Evolutionary conservation across 2,329 filamentous ascomycete species (phyloP), one percentile per base, ranked within the genome.

Genomic region (Dothistroma septosporum): DNA sequence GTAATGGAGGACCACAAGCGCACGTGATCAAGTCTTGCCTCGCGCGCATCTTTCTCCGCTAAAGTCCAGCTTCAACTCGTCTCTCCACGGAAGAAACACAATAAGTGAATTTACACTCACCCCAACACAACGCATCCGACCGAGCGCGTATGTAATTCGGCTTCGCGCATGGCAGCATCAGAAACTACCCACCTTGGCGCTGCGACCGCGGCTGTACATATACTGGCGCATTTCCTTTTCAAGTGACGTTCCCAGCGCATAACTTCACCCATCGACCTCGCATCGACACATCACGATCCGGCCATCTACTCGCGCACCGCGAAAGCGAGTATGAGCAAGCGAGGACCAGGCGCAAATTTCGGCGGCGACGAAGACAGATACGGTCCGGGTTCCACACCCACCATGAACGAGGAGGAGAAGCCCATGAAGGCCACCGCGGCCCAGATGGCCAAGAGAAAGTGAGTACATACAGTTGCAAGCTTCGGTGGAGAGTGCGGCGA

Each of bases 381-480:
- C 60, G 69, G 69, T 46, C 47, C 57, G 49, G 47, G 58, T 32
- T 52, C 59, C 22, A 35, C 28, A 52, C 33, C 55, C 32, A 60
- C 21, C 22, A 62, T 62, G 64, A 67, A 64, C n/a, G 53, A 33
- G 33, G 52, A 57, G 12, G 68, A 72, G 53, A 66, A 66, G 63
- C 71, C 71, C 21, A 58, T 59, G 50, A 59, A 64, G 57, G 72
- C 73, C 52, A 74, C 72, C 28, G 71, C 72, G 31, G 73, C 73
- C 52, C 73, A 75, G 66, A 59, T 75, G 67, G 72, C 72, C 50
- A 61, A 62, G 53, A 66, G 72, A 59, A 74, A 72, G 73, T 75
- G 60, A 72, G 73, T 73, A 5, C 31, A 58, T 14, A 28, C 12
- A n/a, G 10, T 24, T 12, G 21, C 4, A 11, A 2, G 10, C 47